phyloP scores from a whole-genome alignment of 495 filamentous ascomycete genomes.

The Rhizodiscina lignyota region DNA sequence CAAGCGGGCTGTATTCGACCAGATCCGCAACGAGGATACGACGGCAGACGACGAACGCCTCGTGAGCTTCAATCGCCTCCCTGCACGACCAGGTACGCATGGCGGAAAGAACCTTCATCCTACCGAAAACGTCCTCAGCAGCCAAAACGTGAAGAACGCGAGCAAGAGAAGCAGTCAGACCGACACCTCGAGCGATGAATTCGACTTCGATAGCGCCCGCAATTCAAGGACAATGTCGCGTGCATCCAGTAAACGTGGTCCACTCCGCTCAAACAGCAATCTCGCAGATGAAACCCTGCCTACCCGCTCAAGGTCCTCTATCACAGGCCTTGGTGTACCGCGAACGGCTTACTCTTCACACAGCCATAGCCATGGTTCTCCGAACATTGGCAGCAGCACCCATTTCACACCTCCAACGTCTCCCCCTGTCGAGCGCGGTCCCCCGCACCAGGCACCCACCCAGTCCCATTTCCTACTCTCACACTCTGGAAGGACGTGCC shows the following conservation, averaged over 20 bases:
- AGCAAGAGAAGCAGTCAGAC: too few species aligned
- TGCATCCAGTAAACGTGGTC: conserved; percentile 28
- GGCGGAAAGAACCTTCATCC: conserved; percentile 84
- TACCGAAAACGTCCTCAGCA: conserved; percentile 69
- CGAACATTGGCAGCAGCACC: not conserved
- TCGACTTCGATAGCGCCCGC: conserved; percentile 34
- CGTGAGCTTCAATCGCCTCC: conserved; percentile 75
- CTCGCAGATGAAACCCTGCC: conserved; percentile 4
- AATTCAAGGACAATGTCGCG: conserved; percentile 37
- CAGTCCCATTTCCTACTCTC: conserved; percentile 7
- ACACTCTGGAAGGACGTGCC: conserved; percentile 27
- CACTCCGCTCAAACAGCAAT: conserved; percentile 15
- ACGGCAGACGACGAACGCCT: conserved; percentile 78
- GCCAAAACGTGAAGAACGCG: conserved; percentile 19
- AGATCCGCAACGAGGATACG: conserved; percentile 73
- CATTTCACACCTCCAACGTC: conserved; percentile 4
- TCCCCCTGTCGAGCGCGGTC: too few species aligned
- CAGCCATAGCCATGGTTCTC: conserved; percentile 8
- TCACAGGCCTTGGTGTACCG: too few species aligned
- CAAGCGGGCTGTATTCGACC: conserved; percentile 72
- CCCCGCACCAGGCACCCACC: conserved; percentile 2
- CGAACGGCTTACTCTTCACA: not conserved
- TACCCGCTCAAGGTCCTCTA: conserved; percentile 6
- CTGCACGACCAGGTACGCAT: conserved; percentile 55
- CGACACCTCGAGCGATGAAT: conserved; percentile 41